Evolutionary conservation across 495 filamentous ascomycete species (phyloP), one percentile per base, ranked within the genome.

Genomic region (Neurospora sp.): DNA sequence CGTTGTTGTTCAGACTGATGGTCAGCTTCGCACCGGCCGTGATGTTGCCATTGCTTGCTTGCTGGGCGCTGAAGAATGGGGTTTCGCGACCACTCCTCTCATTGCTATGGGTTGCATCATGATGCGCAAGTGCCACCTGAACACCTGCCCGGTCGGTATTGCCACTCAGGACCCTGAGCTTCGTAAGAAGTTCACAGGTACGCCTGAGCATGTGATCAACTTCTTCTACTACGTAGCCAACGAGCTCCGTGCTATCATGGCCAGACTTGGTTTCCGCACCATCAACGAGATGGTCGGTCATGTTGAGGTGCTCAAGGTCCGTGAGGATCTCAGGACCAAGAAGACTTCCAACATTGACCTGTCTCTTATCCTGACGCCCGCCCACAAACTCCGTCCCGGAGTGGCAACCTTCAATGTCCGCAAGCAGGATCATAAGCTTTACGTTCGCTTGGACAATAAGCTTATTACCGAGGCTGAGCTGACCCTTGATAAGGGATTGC

Each of bases 221-320:
- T 99, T 98, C 88, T 99, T 99, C 85, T 99, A 97, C 84, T 99
- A 99, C 77, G 87, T 99, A 68, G 90, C 96, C 74, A 99, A 99
- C 78, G 96, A 99, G 85, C 90, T 99, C 73, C 91, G 96, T 74
- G 94, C 96, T 20, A 98, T 99, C 83, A 98, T 99, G 96, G 95
- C 96, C 39, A 95, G 92, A 81, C 88, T 98, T 76, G 96, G 96
- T 71, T 92, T 98, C 87, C 89, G 96, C 68, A 97, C 92, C 39
- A 90, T 99, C 79, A 99, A 99, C 77, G 96, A 99, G 82, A 98
- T 98, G 96, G 93, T 99, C 76, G 96, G 96, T 27, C 95, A 91
- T 74, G 94, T 92, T 20, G 96, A 99, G 79, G 86, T 91, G 37
- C 88, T 99, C 69, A 91, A 90, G 82, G 89, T 96, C 75, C 90